Conservation (phyloP, 176 grass and related monocot genomes). For the Bothriochloa decipiens region DNA sequence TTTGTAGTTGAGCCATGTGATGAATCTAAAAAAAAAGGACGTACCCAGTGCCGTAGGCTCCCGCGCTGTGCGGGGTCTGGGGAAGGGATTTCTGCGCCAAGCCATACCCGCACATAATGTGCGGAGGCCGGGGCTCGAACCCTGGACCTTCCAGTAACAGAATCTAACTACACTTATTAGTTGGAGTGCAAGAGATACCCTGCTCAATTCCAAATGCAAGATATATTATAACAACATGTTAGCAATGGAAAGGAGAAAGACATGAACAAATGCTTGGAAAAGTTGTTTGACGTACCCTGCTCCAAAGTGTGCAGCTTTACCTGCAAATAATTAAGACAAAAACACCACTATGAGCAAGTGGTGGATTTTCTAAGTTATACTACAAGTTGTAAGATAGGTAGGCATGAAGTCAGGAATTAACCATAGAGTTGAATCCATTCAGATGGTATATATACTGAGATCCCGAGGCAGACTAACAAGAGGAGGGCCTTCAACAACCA, state of each 20-base stretch:
- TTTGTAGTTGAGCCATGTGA: neutral
- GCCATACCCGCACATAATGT: too few relatives aligned
- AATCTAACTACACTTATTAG: neutral
- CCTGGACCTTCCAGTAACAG: too few relatives aligned
- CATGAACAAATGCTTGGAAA: neutral
- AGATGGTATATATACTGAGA: neutral
- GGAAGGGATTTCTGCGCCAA: too few relatives aligned
- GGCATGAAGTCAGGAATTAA: neutral
- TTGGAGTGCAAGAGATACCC: neutral
- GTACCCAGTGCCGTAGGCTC: too few relatives aligned
- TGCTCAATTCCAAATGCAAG: neutral
- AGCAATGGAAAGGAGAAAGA: neutral
- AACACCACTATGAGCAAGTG: neutral
- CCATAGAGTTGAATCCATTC: neutral
- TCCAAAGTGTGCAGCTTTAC: neutral
- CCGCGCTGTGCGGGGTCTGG: too few relatives aligned
- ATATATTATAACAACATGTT: neutral
- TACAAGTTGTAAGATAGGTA: too few relatives aligned
- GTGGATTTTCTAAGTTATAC: neutral
- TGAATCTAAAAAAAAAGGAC: too few relatives aligned
- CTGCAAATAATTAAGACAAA: neutral
- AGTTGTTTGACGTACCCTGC: neutral
- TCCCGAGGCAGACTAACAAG: rapidly evolving
- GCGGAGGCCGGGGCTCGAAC: too few relatives aligned
- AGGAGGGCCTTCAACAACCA: neutral